phyloP scores from a whole-genome alignment of 768 basidiomycete species.

The Kockovaella imperatae region DNA sequence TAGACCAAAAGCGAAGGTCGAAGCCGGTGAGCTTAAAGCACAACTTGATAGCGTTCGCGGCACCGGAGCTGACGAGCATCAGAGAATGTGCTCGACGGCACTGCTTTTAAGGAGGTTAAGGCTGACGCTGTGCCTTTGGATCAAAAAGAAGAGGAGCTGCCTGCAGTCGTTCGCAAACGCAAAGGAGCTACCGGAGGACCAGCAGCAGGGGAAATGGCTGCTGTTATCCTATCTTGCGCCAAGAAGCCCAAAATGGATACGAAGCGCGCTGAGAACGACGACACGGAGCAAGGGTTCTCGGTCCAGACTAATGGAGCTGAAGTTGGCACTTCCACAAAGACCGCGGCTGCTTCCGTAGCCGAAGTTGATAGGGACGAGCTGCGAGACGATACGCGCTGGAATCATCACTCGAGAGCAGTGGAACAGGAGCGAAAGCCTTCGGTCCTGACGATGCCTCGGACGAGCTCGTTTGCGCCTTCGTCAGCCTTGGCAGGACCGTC shows the following conservation, averaged over 20 bases:
- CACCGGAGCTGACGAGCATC: neutral
- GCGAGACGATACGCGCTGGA: neutral
- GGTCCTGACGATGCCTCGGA: conserved; percentile 27
- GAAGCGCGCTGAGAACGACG: too few species aligned
- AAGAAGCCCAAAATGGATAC: too few species aligned
- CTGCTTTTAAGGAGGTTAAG: neutral
- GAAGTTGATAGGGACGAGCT: too few species aligned
- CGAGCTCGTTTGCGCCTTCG: conserved; percentile 28
- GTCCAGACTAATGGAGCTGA: too few species aligned
- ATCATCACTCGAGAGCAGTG: neutral
- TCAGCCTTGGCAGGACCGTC: conserved; percentile 4
- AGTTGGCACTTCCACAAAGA: too few species aligned
- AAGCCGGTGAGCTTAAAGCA: conserved; percentile 17
- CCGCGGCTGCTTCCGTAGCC: too few species aligned
- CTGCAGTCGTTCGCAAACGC: conserved; percentile 33
- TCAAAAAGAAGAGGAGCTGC: conserved; percentile 11
- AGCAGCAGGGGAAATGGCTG: too few species aligned
- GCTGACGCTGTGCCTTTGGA: neutral
- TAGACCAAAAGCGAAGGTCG: conserved; percentile 16
- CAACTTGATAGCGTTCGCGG: neutral
- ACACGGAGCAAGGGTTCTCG: too few species aligned
- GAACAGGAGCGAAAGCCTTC: conserved; percentile 27
- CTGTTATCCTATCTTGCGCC: too few species aligned
- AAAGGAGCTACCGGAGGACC: conserved; percentile 18
- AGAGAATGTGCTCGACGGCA: conserved; percentile 34